phyloP scores from a whole-genome alignment of 371 early-diverging fungal species.

The Rhizopus stolonifer region DNA sequence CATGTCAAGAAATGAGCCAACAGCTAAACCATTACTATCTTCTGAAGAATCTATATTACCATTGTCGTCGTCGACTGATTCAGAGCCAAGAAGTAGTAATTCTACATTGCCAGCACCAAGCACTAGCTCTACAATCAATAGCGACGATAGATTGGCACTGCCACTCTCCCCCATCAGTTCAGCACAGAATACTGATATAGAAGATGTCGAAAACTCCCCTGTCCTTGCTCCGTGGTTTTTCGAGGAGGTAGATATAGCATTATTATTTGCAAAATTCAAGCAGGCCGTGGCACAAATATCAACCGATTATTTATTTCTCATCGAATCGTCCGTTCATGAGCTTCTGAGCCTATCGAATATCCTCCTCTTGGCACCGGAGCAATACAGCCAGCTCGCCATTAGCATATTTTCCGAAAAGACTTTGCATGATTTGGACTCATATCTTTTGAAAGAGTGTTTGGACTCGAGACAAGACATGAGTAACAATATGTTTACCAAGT shows the following conservation, averaged over 20 bases:
- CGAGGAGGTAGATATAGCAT: slow-evolving; percentile 9
- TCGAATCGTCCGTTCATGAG: slow-evolving; percentile 21
- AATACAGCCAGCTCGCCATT: slow-evolving; percentile 15
- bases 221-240: slow-evolving; percentile 19
- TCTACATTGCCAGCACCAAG: slow-evolving; percentile 13
- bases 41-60: slow-evolving; percentile 12
- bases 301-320: slow-evolving; percentile 14
- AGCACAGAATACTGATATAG: slow-evolving; percentile 16
- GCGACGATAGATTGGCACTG: slow-evolving; percentile 6
- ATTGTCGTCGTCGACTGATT: slow-evolving; percentile 13
- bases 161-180: slow-evolving; percentile 16
- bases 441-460: slow-evolving; percentile 16
- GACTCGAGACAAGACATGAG: slow-evolving; percentile 14
- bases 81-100: slow-evolving; percentile 16
- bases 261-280: slow-evolving; percentile 17
- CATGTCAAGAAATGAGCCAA: slow-evolving; percentile 17
- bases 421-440: slow-evolving; percentile 6
- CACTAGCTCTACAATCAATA: slow-evolving; percentile 19
- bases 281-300: slow-evolving; percentile 16
- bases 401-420: slow-evolving; percentile 13
- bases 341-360: slow-evolving; percentile 17
- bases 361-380: slow-evolving; percentile 13
- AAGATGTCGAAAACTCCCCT: slow-evolving; percentile 18
- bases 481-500: slow-evolving; percentile 11
- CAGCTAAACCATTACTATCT: slow-evolving; percentile 12